A percentile compares a stretch with the other conserved stretches of the same genome.
Conservation (phyloP, 768 basidiomycete genomes). For the Tremella yokohamensis region DNA sequence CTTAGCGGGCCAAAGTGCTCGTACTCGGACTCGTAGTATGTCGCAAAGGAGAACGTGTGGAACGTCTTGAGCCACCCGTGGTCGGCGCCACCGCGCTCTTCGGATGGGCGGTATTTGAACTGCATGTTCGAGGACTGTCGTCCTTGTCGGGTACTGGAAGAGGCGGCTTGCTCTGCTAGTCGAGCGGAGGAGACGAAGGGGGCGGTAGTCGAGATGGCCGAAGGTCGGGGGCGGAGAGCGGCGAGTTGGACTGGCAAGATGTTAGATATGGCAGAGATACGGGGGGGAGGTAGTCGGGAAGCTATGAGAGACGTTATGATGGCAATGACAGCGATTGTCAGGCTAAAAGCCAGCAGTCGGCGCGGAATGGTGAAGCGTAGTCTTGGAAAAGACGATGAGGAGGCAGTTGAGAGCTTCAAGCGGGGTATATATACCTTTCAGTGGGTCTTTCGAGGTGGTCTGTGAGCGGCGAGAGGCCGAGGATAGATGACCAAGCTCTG, state of each 20-base stretch:
- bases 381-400: too few relatives aligned
- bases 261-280: neutral
- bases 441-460: neutral
- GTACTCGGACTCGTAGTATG: constrained; percentile 63
- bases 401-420: too few relatives aligned
- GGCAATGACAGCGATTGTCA: neutral
- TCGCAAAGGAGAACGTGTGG: constrained; percentile 49
- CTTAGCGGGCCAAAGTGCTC: constrained; percentile 69
- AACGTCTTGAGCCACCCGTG: constrained; percentile 73
- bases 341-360: too few relatives aligned
- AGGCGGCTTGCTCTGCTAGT: neutral
- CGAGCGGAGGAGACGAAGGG: neutral
- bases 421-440: neutral
- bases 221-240: neutral
- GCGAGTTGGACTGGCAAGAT: neutral
- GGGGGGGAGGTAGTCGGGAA: neutral
- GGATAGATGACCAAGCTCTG: neutral
- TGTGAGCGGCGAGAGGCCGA: neutral
- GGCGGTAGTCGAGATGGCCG: neutral
- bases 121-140: constrained; percentile 12
- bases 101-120: constrained; percentile 56
- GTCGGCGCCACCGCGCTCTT: constrained; percentile 68
- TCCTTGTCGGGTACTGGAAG: neutral
- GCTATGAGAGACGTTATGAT: constrained; percentile 3
- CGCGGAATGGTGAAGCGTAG: too few relatives aligned